Evolutionary conservation across 768 basidiomycete species (phyloP), one percentile per base, ranked within the genome.

Genomic region (Boletus pseudopeckii): DNA sequence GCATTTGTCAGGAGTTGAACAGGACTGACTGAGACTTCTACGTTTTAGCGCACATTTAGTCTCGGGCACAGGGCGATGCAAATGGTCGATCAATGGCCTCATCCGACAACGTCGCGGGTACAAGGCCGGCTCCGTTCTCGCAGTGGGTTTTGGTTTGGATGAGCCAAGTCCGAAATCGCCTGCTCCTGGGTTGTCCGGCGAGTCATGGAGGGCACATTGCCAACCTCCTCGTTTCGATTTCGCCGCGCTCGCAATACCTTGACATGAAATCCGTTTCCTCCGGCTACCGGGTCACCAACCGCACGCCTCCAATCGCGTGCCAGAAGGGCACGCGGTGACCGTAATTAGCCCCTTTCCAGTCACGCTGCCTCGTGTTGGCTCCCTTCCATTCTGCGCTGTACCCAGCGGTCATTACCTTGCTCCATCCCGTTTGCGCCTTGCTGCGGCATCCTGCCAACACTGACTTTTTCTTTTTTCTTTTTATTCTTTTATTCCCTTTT

Each of bases 331-430:
- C 54, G 62, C 34, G 52, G 48, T 14, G 32, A 48, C 48, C 44
- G 51, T 55, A 57, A 56, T 50, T 59, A 57, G 30, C 64, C 57
- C 60, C 60, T 60, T 69, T 70, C 54, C 48, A 40, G 57, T 60
- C 24, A 26, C 24, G 64, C 58, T 51, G 70, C 68, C 68, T 71
- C 68, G 65, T 70, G 68, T 56, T 34, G 24, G 42, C 54, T 50
- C 46, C 59, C 48, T 64, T 63, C 49, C 38, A 53, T 61, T 61
- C 54, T 38, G 61, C 38, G 48, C 50, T 53, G 54, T 26, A 46
- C 34, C 37, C 48, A 57, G 38, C 50, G 56, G 48, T 24, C 54
- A 38, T 64, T 58, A 53, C 64, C 54, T 24, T 51, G 45, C 51
- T 47, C 64, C 58, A 66, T 64, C 54, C 58, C 28, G 54, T 48